Evolutionary conservation across 208 protist genomes (phyloP), one percentile per base, ranked within the genome.

Genomic region (Trypanosoma grayi): DNA sequence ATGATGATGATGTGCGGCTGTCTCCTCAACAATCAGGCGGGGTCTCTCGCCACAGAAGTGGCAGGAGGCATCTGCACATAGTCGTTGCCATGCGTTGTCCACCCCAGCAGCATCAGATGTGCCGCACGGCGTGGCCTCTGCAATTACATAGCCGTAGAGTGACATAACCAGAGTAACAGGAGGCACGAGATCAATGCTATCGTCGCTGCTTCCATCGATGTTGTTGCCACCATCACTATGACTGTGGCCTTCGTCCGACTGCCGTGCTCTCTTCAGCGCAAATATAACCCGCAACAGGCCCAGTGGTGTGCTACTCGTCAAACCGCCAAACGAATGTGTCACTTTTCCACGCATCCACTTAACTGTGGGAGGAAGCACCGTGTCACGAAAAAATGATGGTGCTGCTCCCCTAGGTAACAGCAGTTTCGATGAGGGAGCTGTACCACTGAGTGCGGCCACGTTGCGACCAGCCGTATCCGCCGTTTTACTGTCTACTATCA

Each of bases 401-500:
- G 83, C 76, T 7, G 77, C 71, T 9, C 77, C 83, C 31, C 83
- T 77, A 9, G 83, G 83, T n/a, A 90, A 66, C 2, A 84, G 27
- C 34, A 80, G 18, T 69, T 54, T 47, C 52, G 28, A 9, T 52
- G 55, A 37, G 27, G 13, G 22, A 58, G 44, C 14, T 14, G 20
- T 5, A 36, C 51, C 48, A 53, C 24, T 47, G 24, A 33, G 48
- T 7, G 24, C 34, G 5, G 39, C 34, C 22, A 6, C 50, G 40
- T 28, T 22, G 39, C 36, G 27, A 34, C 18, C 37, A 11, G 50
- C 41, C 43, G 34, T 13, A 45, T 54, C 34, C 33, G 33, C 61
- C 37, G n/a, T n/a, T n/a, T n/a, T n/a, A n/a, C n/a, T n/a, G n/a
- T n/a, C n/a, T n/a, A n/a, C n/a, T n/a, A 67, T 24, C 7, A 20